phyloP scores from a whole-genome alignment of 1,284 basidiomycete species.

The Cystobasidium pallidum region DNA sequence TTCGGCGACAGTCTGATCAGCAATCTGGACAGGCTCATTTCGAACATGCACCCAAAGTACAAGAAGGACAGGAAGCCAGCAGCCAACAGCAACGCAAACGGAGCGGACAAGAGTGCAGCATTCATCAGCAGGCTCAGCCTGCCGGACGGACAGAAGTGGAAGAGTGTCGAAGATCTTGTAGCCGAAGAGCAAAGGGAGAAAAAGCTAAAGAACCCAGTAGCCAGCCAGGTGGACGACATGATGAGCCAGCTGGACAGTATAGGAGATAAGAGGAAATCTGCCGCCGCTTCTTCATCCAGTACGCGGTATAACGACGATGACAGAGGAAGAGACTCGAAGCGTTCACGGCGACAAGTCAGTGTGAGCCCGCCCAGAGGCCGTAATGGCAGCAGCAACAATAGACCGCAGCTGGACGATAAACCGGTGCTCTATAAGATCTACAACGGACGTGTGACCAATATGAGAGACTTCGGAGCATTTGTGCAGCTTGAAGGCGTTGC shows the following conservation, averaged over 20 bases:
- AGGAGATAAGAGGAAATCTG: constrained; percentile 50
- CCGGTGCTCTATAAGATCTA: constrained; percentile 96
- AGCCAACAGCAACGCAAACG: constrained; percentile 57
- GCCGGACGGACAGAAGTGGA: constrained; percentile 43
- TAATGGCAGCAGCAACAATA: constrained; percentile 47
- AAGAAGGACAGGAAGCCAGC: constrained; percentile 69
- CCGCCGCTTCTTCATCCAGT: constrained; percentile 55
- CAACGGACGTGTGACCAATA: constrained; percentile 76
- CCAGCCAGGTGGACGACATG: constrained; percentile 68
- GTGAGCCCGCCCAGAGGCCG: constrained; percentile 32
- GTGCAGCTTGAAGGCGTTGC: constrained; percentile 82
- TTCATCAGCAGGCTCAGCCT: constrained; percentile 57
- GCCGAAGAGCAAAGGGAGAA: constrained; percentile 44
- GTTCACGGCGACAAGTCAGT: constrained; percentile 35
- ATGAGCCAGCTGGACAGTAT: constrained; percentile 74
- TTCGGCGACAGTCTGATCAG: constrained; percentile 88
- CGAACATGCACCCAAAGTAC: constrained; percentile 94
- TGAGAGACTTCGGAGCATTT: constrained; percentile 97
- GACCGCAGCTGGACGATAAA: constrained; percentile 69
- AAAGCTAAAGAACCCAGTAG: constrained; percentile 44
- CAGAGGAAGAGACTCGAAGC: constrained; percentile 41
- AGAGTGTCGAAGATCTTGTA: constrained; percentile 43
- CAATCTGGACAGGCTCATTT: constrained; percentile 90
- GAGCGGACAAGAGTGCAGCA: constrained; percentile 60
- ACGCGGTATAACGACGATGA: constrained; percentile 53